Evolutionary conservation across 129 eudicot genomes (phyloP).

Genomic region (Flaveria brownii): DNA sequence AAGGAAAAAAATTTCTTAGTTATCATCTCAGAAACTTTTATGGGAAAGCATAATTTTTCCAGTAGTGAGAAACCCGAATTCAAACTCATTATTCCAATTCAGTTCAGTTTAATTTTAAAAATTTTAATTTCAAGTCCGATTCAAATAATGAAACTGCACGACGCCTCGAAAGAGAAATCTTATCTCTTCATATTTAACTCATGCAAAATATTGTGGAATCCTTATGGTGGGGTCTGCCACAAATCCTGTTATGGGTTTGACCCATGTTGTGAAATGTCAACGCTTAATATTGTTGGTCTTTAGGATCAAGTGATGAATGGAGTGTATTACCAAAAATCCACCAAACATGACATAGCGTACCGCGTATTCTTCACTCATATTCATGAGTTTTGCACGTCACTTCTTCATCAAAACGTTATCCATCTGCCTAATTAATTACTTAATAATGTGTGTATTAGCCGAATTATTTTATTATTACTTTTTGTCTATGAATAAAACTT

Average conservation of each 20-base stretch:
- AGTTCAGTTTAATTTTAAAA: no score
- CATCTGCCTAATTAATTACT: background rate
- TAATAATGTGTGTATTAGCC: constrained; percentile 6
- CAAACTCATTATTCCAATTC: no score
- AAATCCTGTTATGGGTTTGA: constrained; percentile 12
- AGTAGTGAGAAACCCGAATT: no score
- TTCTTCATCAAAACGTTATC: constrained; percentile 1
- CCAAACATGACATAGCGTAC: constrained; percentile 6
- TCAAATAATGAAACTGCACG: no score
- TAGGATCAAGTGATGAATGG: constrained; percentile 1
- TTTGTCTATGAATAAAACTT: no score
- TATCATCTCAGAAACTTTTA: no score
- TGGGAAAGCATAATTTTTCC: no score
- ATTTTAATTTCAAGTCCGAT: no score
- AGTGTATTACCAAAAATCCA: constrained; percentile 25
- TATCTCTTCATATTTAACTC: background rate
- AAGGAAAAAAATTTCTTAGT: no score
- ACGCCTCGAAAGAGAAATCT: background rate
- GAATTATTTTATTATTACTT: background rate
- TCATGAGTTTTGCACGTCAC: constrained; percentile 26
- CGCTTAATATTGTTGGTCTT: constrained; percentile 1
- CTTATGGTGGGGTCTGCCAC: constrained; percentile 10
- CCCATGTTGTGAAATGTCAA: background rate
- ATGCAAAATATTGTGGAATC: constrained; percentile 6
- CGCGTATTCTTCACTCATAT: background rate